Evolutionary conservation across 1,139 yeast species (phyloP).

Genomic region (Pichia sp.): DNA sequence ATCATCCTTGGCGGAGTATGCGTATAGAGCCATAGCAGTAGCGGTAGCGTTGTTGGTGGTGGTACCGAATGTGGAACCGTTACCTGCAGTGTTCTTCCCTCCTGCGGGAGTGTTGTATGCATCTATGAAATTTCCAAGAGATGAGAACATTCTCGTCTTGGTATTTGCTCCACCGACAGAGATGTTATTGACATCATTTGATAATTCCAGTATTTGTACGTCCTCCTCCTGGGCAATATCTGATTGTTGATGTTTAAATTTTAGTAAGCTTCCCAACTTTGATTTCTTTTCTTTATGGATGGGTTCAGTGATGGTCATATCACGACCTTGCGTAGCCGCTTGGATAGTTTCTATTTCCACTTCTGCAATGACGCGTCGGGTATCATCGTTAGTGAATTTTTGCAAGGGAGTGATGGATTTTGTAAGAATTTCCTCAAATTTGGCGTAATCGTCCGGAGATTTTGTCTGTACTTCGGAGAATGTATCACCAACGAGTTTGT

Average conservation of each 20-base stretch:
- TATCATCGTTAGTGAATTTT: constrained; percentile 67
- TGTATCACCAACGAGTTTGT: constrained; percentile 27
- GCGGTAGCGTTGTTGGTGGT: constrained; percentile 6
- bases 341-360: constrained; percentile 90
- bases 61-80: constrained; percentile 17
- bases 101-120: constrained; percentile 11
- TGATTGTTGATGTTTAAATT: no score
- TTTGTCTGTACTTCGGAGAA: constrained; percentile 31
- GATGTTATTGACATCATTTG: constrained; percentile 11
- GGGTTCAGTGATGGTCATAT: constrained; percentile 45
- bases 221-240: no score
- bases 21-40: constrained; percentile 48
- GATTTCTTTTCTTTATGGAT: constrained; percentile 43
- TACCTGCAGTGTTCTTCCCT: constrained; percentile 1
- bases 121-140: constrained; percentile 12
- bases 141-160: constrained; percentile 13
- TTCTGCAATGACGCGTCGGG: constrained; percentile 62
- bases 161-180: constrained; percentile 11
- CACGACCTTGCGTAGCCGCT: constrained; percentile 74
- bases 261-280: no score
- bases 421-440: constrained; percentile 48
- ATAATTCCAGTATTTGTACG: constrained; percentile 7
- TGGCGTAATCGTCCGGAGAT: constrained; percentile 37
- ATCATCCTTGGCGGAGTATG: constrained; percentile 61
- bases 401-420: constrained; percentile 50